A percentile compares a stretch with the other conserved stretches of the same genome.
Conservation (phyloP, 2,329 filamentous ascomycete species). For the Saccharata proteae region DNA sequence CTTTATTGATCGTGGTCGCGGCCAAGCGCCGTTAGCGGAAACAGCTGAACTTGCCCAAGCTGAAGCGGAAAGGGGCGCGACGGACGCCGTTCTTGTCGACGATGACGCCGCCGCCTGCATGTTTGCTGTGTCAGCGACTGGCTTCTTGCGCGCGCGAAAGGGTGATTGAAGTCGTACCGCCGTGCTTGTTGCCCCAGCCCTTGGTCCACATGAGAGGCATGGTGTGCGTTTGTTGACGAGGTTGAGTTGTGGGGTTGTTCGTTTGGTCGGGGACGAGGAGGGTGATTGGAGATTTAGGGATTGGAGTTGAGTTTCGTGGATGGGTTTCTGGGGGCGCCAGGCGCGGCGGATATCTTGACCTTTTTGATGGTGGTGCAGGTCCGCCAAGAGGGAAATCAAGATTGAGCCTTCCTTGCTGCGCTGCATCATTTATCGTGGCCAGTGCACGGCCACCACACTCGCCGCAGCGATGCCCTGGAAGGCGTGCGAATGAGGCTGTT, state of each 20-base stretch:
- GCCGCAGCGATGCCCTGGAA: too few relatives aligned
- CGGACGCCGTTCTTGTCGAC: constrained; percentile 41
- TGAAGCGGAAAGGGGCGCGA: constrained; percentile 39
- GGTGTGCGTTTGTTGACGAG: constrained; percentile 11
- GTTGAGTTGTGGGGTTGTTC: neutral
- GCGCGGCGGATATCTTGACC: too few relatives aligned
- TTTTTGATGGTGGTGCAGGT: too few relatives aligned
- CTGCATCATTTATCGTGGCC: too few relatives aligned
- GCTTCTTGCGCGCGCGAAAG: neutral
- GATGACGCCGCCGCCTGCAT: constrained; percentile 35
- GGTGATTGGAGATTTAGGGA: too few relatives aligned
- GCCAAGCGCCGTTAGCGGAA: constrained; percentile 31
- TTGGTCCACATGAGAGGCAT: constrained; percentile 39
- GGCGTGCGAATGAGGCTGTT: too few relatives aligned
- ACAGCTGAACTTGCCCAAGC: constrained; percentile 39
- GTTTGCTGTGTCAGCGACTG: constrained; percentile 12
- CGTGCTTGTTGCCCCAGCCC: constrained; percentile 30
- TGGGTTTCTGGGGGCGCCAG: too few relatives aligned
- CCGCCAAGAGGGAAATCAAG: too few relatives aligned
- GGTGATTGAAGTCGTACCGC: constrained; percentile 26
- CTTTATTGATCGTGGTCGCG: too few relatives aligned
- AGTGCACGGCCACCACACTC: too few relatives aligned
- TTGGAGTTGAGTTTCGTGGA: too few relatives aligned
- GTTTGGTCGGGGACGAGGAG: constrained; percentile 2
- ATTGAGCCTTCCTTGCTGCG: too few relatives aligned